Base-by-base conservation (phyloP, 2,329 filamentous ascomycete genomes). In the Talaromyces pinophilus region DNA sequence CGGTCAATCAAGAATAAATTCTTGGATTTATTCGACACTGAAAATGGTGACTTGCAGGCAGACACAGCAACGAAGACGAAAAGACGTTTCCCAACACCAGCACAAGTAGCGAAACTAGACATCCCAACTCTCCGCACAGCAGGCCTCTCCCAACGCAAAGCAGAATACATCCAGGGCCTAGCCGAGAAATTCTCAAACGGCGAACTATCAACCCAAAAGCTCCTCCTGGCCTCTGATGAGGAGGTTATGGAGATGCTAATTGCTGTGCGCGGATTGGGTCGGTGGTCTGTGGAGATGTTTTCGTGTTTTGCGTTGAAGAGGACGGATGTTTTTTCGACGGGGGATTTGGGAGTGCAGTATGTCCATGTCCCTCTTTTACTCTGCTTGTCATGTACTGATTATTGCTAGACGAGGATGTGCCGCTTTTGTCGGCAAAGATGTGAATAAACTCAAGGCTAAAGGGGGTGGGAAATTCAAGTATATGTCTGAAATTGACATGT, bases 261-360 rank as follows among this genome's bases (percentile, higher is more conserved):
- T 59, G 91, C 93, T 0, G 93, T 99, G 5, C 85, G 94, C 10
- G 95, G 95, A 0, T 80, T 98, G 60, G 95, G 95, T 0, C 85
- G 85, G 63, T 98, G 95, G 95, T 93, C 90, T 59, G 93, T 96
- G 15, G 93, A 97, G 82, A 98, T 99, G 95, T 99, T 99, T 82
- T 92, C 93, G 60, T 92, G 91, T 78, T 98, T 99, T 79, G 91
- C 88, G n/a, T 82, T 99, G 48, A 98, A 97, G 84, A 85, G 93
- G 13, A 90, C 93, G 84, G 94, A 99, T 80, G 92, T 99, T 25
- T 97, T 98, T 76, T 92, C 90, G 25, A 90, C 92, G 0, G 94
- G 95, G 0, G 94, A 99, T 80, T 80, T 99, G 68, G 95, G 95
- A 4, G 92, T 99, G 55, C 95, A 98, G 85, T 86, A 76, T 78